Conservation (phyloP, 2,329 filamentous ascomycete genomes). For the Juglanconis sp. region DNA sequence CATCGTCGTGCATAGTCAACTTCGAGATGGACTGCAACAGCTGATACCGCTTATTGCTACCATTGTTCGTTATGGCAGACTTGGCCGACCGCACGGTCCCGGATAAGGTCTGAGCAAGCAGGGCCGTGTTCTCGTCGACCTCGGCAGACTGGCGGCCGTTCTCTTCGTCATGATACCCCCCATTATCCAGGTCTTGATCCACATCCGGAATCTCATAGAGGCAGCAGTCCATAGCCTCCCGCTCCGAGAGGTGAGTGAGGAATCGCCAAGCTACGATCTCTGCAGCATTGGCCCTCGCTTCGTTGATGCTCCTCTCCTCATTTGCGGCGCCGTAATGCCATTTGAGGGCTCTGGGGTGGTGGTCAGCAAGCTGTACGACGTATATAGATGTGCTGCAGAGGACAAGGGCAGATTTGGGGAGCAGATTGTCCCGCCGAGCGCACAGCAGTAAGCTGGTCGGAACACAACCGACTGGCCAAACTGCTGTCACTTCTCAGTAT, state of each 20-base stretch:
- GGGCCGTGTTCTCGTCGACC: constrained; percentile 43
- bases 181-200: constrained; percentile 22
- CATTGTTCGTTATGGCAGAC: constrained; percentile 28
- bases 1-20: constrained; percentile 45
- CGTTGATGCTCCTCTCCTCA: constrained; percentile 63
- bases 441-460: background rate
- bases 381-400: background rate
- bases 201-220: constrained; percentile 65
- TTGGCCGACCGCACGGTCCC: constrained; percentile 24
- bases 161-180: constrained; percentile 37
- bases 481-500: background rate
- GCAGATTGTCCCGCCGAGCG: background rate
- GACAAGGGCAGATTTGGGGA: background rate
- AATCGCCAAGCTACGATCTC: constrained; percentile 82
- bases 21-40: constrained; percentile 54
- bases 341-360: constrained; percentile 60
- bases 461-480: background rate
- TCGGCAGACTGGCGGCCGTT: constrained; percentile 22
- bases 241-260: constrained; percentile 65
- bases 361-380: constrained; percentile 3
- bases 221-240: constrained; percentile 71
- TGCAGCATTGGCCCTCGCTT: constrained; percentile 69
- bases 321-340: constrained; percentile 67
- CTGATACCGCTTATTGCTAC: constrained; percentile 45
- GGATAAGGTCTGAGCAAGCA: constrained; percentile 36